Conservation (phyloP, 192 early-diverging fungal genomes). For the Phlyctochytrium arcticum region DNA sequence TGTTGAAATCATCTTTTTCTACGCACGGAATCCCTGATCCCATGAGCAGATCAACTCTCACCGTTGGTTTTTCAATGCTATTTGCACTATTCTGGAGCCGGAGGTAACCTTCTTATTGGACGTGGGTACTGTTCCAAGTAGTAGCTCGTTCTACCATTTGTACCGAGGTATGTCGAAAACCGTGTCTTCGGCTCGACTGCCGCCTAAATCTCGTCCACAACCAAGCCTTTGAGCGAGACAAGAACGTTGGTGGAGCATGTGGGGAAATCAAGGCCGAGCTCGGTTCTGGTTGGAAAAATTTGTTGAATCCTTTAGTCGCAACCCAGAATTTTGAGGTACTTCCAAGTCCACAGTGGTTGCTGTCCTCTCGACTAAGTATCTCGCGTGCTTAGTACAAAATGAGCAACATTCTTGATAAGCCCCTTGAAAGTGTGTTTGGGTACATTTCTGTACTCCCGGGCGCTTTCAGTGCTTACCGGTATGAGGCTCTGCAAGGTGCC, state of each 20-base stretch:
- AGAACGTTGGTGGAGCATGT: constrained; percentile 71
- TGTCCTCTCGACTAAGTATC: neutral
- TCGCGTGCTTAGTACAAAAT: constrained; percentile 48
- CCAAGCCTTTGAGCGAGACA: constrained; percentile 58
- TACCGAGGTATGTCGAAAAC: constrained; percentile 31
- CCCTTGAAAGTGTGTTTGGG: constrained; percentile 68
- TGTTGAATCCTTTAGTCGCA: constrained; percentile 70
- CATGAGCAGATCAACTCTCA: constrained; percentile 49
- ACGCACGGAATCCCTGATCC: too few species aligned
- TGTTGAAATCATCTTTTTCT: too few species aligned
- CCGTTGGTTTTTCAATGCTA: constrained; percentile 74
- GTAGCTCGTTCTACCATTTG: constrained; percentile 51
- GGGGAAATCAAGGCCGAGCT: constrained; percentile 68
- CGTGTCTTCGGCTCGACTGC: neutral
- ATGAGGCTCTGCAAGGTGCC: constrained; percentile 54
- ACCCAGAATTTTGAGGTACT: constrained; percentile 81
- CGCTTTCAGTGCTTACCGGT: constrained; percentile 75
- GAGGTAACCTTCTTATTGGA: constrained; percentile 69
- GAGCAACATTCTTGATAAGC: constrained; percentile 76
- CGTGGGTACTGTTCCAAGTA: constrained; percentile 67
- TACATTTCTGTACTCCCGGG: constrained; percentile 81
- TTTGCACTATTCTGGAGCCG: constrained; percentile 61
- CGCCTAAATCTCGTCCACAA: neutral
- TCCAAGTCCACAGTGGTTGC: constrained; percentile 49
- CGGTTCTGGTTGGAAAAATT: constrained; percentile 55